A percentile compares a stretch with the other conserved stretches of the same genome.
Conservation (phyloP, 225 moss, liverwort and hornwort genomes). For the Asterella californica region DNA sequence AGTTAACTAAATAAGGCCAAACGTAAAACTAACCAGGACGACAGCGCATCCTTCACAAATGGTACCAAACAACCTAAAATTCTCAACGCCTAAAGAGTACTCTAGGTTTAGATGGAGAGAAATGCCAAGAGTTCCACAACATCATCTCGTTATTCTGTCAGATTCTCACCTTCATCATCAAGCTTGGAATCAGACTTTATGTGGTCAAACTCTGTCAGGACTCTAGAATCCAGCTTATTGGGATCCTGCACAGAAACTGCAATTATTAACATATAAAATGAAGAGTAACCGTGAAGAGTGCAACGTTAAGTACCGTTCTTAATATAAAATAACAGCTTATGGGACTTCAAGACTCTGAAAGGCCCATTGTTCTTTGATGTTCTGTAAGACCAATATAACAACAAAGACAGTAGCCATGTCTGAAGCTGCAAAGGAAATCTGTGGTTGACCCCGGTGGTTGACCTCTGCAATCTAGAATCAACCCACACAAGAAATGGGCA, state of each 20-base stretch:
- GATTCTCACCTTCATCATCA: slow-evolving; percentile 62
- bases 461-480: too few species aligned
- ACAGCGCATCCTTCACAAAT: neutral
- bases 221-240: slow-evolving; percentile 73
- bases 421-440: neutral
- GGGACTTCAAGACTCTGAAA: neutral
- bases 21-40: neutral
- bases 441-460: too few species aligned
- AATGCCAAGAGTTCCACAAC: neutral
- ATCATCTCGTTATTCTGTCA: neutral
- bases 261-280: neutral
- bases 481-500: too few species aligned
- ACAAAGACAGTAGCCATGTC: neutral
- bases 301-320: neutral
- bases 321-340: neutral
- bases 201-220: slow-evolving; percentile 86
- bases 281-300: too few species aligned
- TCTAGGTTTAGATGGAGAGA: neutral
- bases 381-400: neutral
- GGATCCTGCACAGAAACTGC: slow-evolving; percentile 60
- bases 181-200: slow-evolving; percentile 75
- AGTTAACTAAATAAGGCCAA: neutral
- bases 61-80: neutral
- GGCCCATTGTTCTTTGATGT: neutral
- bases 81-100: neutral